Conservation (phyloP, 208 protist genomes). For the Trypanosoma caninum region DNA sequence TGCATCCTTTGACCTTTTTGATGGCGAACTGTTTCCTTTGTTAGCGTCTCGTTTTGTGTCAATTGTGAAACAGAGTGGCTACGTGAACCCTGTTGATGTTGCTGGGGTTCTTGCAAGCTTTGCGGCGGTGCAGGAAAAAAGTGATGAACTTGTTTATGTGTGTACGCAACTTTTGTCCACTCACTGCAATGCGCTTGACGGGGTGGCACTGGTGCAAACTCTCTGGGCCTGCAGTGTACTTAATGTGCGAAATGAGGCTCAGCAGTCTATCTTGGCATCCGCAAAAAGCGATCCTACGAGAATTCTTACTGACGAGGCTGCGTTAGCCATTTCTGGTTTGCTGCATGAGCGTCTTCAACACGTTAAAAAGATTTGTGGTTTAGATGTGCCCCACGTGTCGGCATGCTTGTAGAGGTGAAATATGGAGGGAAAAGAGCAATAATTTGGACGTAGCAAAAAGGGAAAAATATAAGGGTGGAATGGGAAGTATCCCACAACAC, state of each 20-base stretch:
- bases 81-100: slow-evolving; percentile 60
- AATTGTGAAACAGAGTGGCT: slow-evolving; percentile 51
- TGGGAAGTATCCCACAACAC: too few relatives aligned
- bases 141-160: slow-evolving; percentile 79
- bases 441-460: not conserved
- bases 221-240: slow-evolving; percentile 76
- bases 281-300: slow-evolving; percentile 15
- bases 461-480: not conserved
- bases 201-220: slow-evolving; percentile 45
- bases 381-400: not conserved
- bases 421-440: not conserved
- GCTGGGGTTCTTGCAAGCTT: slow-evolving; percentile 79
- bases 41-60: slow-evolving; percentile 67
- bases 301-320: slow-evolving; percentile 10
- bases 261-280: slow-evolving; percentile 57
- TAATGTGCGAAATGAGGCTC: slow-evolving; percentile 80
- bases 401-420: not conserved
- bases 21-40: slow-evolving; percentile 87
- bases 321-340: slow-evolving; percentile 9
- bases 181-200: slow-evolving; percentile 41
- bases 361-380: slow-evolving; percentile 28
- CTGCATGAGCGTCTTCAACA: slow-evolving; percentile 21
- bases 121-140: slow-evolving; percentile 81
- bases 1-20: slow-evolving; percentile 85
- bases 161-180: slow-evolving; percentile 62